Conservation (phyloP, 768 basidiomycete species). For the Calocybe cyanea region DNA sequence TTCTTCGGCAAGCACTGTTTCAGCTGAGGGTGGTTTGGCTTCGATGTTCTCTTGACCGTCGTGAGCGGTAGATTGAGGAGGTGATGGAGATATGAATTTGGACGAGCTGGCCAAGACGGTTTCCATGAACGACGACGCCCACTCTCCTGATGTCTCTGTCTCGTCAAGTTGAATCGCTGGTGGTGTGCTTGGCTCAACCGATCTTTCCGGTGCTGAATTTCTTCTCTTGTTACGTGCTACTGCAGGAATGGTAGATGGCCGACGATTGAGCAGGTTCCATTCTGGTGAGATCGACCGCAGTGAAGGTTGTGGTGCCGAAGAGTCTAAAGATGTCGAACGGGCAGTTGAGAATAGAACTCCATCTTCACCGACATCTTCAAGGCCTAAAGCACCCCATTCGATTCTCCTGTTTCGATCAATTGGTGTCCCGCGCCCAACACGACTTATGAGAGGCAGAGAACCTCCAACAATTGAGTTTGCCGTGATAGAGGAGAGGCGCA, state of each 20-base stretch:
- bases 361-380: conserved; percentile 40
- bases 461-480: conserved; percentile 29
- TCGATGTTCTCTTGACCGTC: background rate
- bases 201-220: background rate
- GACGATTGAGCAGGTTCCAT: conserved; percentile 34
- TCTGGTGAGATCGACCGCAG: conserved; percentile 36
- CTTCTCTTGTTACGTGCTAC: conserved; percentile 10
- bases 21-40: conserved; percentile 10
- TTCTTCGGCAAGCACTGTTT: conserved; percentile 31
- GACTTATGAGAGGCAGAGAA: conserved; percentile 41
- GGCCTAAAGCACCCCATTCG: conserved; percentile 40
- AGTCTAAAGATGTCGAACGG: conserved; percentile 35
- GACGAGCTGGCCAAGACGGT: conserved; percentile 24
- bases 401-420: conserved; percentile 38
- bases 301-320: conserved; percentile 19
- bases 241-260: conserved; percentile 26
- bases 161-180: conserved; percentile 27
- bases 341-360: conserved; percentile 37
- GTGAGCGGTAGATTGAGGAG: background rate
- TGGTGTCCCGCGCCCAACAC: conserved; percentile 47
- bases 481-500: conserved; percentile 23
- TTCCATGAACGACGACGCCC: conserved; percentile 38
- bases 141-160: conserved; percentile 32
- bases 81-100: conserved; percentile 10
- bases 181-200: conserved; percentile 12